A percentile compares a stretch with the other conserved stretches of the same genome.
phyloP scores from a whole-genome alignment of 2,329 filamentous ascomycete genomes.

The Penicillium vulpinum region DNA sequence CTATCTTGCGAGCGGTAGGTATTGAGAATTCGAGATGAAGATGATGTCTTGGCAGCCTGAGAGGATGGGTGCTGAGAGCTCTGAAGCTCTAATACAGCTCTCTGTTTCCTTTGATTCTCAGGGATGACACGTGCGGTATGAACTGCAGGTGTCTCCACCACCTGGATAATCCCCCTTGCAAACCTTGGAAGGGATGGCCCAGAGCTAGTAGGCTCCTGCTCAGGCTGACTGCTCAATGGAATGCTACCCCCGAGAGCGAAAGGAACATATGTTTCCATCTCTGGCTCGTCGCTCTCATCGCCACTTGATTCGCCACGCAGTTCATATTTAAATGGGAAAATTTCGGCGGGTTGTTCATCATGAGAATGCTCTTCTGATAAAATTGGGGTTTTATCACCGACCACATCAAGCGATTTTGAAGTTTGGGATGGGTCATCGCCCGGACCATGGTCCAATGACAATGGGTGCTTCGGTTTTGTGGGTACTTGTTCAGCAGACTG shows the following conservation, averaged over 20 bases:
- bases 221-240: slow-evolving; percentile 27
- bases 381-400: neutral
- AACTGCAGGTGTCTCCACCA: slow-evolving; percentile 32
- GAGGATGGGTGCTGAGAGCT: slow-evolving; percentile 20
- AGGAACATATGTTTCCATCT: slow-evolving; percentile 40
- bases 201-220: slow-evolving; percentile 25
- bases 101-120: neutral
- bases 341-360: neutral
- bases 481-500: neutral
- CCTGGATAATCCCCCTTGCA: slow-evolving; percentile 30
- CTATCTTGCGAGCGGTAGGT: slow-evolving; percentile 32
- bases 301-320: slow-evolving; percentile 14
- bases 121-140: slow-evolving; percentile 10
- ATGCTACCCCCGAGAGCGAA: slow-evolving; percentile 27
- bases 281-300: slow-evolving; percentile 33
- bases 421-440: neutral
- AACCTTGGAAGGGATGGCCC: slow-evolving; percentile 21
- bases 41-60: slow-evolving; percentile 31
- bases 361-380: neutral
- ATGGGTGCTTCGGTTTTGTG: neutral
- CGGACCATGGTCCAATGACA: neutral
- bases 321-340: neutral
- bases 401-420: no score
- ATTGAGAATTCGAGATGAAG: slow-evolving; percentile 36
- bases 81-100: neutral